Evolutionary conservation across 2,329 filamentous ascomycete genomes (phyloP).

Genomic region (Claviceps quebecensis): DNA sequence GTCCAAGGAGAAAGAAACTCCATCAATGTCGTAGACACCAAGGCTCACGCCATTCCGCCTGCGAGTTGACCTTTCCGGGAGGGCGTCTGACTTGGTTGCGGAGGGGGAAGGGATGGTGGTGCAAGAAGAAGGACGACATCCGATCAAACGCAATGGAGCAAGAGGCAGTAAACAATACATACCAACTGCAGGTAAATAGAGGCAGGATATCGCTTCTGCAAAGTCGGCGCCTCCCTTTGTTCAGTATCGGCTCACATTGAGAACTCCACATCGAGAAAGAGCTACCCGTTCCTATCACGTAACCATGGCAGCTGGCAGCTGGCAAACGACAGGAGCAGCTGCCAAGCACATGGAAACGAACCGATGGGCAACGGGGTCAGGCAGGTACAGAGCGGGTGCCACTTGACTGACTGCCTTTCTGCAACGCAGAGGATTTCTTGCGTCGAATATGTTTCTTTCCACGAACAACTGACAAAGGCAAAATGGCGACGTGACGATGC

Average conservation of each 20-base stretch:
- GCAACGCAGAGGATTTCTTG: background rate
- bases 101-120: background rate
- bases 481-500: background rate
- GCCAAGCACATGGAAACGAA: background rate
- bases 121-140: background rate
- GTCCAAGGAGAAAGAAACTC: background rate
- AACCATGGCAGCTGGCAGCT: slow-evolving; percentile 3
- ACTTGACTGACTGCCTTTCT: background rate
- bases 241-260: slow-evolving; percentile 4
- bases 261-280: slow-evolving; percentile 3
- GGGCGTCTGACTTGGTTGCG: background rate
- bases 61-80: background rate
- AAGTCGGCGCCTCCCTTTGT: slow-evolving; percentile 4
- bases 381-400: background rate
- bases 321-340: background rate
- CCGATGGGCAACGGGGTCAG: background rate
- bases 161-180: slow-evolving; percentile 1
- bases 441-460: background rate
- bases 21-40: background rate
- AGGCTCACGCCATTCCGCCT: background rate
- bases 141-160: background rate
- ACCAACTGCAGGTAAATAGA: background rate
- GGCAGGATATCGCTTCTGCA: background rate
- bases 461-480: background rate
- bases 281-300: background rate